Base-by-base conservation (phyloP, 2,329 filamentous ascomycete species). In the Decorospora gaudefroyi region DNA sequence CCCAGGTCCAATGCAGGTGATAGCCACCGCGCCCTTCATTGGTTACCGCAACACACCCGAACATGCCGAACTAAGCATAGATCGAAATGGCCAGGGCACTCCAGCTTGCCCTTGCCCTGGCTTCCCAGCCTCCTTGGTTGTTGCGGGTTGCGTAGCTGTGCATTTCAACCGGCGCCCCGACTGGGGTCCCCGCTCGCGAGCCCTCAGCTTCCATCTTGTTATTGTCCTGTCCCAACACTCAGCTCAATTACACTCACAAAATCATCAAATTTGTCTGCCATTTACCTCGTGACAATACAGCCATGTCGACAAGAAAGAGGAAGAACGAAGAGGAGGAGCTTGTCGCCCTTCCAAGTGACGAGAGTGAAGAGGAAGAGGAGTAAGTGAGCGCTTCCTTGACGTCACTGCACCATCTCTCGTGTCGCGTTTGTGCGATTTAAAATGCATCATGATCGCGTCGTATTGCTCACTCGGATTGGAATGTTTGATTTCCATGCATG, bases 281-380 rank as follows among this genome's bases (percentile, higher is more conserved):
- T 35, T 46, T 32, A 34, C 46, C 34, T 40, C 39, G 12, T 31
- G 26, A 56, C 36, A 47, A 72, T 16, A 9, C 16, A 13, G 23
- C 12, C 11, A 46, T 74, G 72, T 70, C 71, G 28, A 74, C 72
- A 35, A 71, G 72, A 56, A 74, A 74, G 61, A 68, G 72, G 52
- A 74, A 74, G 67, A 68, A 73, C 33, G 69, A 72, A 39, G 68
- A 72, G 51, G 71, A 72, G 55, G 72, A 75, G 68, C 69, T 75
- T 42, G 64, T 70, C 41, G 71, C 71, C 29, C 70, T 75, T 18
- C 72, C 72, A 4, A 71, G 69, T 43, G 69, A 71, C 38, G 72
- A 72, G 46, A 69, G 68, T 40, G 72, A 74, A 46, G 65, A 69
- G 48, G 72, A 74, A 68, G 72, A 71, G 66, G 72, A 71, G 69